Evolutionary conservation across 148 eudicot species (phyloP), one percentile per base, ranked within the genome.

Genomic region (Vaccinium corymbosum): DNA sequence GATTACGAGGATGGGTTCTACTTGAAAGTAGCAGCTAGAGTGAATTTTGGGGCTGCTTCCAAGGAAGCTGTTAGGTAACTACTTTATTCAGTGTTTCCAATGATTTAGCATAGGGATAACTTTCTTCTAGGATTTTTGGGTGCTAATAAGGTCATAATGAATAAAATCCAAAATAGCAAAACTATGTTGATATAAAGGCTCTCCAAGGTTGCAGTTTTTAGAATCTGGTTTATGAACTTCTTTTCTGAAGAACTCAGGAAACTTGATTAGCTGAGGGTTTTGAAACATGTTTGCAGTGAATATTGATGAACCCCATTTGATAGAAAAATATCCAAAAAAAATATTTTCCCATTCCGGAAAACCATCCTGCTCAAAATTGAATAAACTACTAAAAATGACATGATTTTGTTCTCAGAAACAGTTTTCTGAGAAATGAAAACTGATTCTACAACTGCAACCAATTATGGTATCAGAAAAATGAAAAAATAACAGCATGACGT

Each of bases 1-100:
- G 99, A 97, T 85, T 97, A 72, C 77, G 99, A 97, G 86, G 96
- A 97, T 86, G 80, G 84, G 17, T 97, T 91, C 82, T 97, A 92
- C 87, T 66, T 94, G 78, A 92, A 93, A 86, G 98, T 95, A 64
- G 92, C 99, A 27, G 93, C 94, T 10, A 87, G 99, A 83, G 92
- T 97, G 0, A 95, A 94, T 85, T 97, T 97, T 81, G 99, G 98
- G 12, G 99, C 99, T 85, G 87, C 89, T 9, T 91, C 84, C 51
- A 82, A 80, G 64, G 93, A 94, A 49, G 83, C 92, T 76, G 87
- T 94, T 75, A 93, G 99, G 99, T 96, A 90, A 83, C 72, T 10
- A 84, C 78, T 77, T 80, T 80, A 56, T 48, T 38, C 59, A 57
- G 35, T 15, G 48, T 68, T 70, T 50, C 48, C 15, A 81, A 32